Evolutionary conservation across 2,329 filamentous ascomycete species (phyloP).

Genomic region (Coniella vitis): DNA sequence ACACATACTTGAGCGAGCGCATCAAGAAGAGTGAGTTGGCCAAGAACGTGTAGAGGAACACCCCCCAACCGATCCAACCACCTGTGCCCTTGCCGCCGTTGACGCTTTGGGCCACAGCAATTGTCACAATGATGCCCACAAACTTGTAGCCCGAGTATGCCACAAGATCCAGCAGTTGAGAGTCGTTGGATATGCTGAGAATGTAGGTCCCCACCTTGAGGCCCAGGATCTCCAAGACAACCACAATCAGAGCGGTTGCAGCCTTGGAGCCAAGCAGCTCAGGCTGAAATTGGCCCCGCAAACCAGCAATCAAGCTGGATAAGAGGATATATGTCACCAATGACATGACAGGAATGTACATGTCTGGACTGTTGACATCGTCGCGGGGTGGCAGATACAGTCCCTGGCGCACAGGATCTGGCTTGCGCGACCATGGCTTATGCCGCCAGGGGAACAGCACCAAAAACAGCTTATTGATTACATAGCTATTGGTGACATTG

Average conservation of each 20-base stretch:
- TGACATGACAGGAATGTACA: constrained; percentile 99
- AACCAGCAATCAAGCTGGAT: constrained; percentile 80
- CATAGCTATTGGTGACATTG: constrained; percentile 96
- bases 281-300: constrained; percentile 87
- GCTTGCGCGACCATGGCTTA: constrained; percentile 92
- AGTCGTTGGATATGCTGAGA: constrained; percentile 86
- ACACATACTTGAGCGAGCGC: constrained; percentile 89
- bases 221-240: constrained; percentile 81
- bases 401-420: constrained; percentile 63
- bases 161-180: constrained; percentile 85
- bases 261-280: constrained; percentile 88
- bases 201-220: constrained; percentile 92
- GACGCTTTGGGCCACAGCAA: constrained; percentile 69
- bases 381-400: constrained; percentile 88
- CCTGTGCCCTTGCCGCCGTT: constrained; percentile 77
- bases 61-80: constrained; percentile 79
- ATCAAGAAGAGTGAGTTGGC: constrained; percentile 95
- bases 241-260: constrained; percentile 73
- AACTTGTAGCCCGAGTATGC: constrained; percentile 99
- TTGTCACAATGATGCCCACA: constrained; percentile 87
- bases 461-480: constrained; percentile 84
- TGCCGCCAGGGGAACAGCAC: constrained; percentile 98
- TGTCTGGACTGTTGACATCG: constrained; percentile 95
- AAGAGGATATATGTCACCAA: constrained; percentile 95
- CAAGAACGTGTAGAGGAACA: constrained; percentile 87